phyloP scores from a whole-genome alignment of 2,329 filamentous ascomycete species.

The Calonectria hawksworthii region DNA sequence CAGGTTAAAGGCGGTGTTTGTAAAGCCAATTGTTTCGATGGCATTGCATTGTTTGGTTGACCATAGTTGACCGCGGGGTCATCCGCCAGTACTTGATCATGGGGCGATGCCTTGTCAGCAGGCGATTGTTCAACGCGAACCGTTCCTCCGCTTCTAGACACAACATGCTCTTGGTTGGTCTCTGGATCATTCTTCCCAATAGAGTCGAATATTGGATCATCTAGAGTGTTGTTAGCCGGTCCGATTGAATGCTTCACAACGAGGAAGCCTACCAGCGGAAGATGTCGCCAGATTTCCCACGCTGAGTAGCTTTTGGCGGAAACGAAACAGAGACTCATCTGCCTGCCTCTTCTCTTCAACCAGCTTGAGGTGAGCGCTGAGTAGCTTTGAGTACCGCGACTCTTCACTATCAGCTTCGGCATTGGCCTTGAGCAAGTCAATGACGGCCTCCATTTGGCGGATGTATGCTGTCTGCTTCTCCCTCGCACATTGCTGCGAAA shows the following conservation, averaged over 20 bases:
- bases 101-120: neutral
- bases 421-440: neutral
- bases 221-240: neutral
- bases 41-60: neutral
- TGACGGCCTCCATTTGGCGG: neutral
- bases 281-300: conserved; percentile 4
- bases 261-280: neutral
- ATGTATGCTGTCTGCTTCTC: conserved; percentile 15
- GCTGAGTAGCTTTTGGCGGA: conserved; percentile 16
- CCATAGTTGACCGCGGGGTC: neutral
- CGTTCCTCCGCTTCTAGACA: neutral
- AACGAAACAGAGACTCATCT: neutral
- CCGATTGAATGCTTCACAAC: neutral
- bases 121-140: neutral
- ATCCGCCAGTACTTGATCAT: neutral
- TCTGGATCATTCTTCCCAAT: neutral
- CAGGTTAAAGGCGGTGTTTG: neutral
- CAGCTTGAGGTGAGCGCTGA: conserved; percentile 4
- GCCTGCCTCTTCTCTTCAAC: neutral
- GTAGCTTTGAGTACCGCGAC: neutral
- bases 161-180: neutral
- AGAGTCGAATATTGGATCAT: neutral
- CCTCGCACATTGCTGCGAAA: conserved; percentile 15
- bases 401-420: neutral
- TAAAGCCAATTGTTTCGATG: neutral